Evolutionary conservation across 176 grass and related monocot genomes (phyloP).

Genomic region (Carex littledalei): DNA sequence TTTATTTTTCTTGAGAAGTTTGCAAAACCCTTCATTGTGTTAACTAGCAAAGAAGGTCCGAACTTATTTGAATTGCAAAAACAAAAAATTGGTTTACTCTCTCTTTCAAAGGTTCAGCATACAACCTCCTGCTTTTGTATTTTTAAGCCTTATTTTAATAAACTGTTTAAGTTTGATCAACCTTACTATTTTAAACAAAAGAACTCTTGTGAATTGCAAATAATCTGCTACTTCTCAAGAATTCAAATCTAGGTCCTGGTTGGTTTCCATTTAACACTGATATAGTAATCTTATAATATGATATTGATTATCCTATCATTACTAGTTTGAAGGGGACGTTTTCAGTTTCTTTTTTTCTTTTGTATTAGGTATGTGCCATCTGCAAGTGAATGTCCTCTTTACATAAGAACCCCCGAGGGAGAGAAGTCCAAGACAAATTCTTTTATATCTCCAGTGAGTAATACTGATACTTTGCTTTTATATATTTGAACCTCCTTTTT

Average conservation of each 20-base stretch:
- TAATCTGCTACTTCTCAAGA: background rate
- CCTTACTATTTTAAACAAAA: background rate
- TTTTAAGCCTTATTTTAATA: background rate
- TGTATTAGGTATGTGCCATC: slow-evolving; percentile 75
- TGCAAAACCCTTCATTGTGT: background rate
- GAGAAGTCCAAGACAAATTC: slow-evolving; percentile 74
- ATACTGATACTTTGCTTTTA: background rate
- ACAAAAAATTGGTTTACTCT: too few species aligned
- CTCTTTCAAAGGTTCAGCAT: too few species aligned
- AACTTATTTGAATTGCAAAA: too few species aligned
- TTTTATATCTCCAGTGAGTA: slow-evolving; percentile 98
- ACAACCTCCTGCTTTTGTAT: background rate
- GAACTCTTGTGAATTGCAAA: background rate
- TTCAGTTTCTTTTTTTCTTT: slow-evolving; percentile 14
- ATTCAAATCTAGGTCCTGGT: background rate
- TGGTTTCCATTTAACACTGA: background rate
- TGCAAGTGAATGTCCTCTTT: slow-evolving; percentile 87
- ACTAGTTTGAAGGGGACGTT: slow-evolving; percentile 11
- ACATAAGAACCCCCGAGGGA: slow-evolving; percentile 68
- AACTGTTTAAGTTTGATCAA: background rate
- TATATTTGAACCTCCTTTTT: slow-evolving; percentile 11
- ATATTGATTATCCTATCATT: slow-evolving; percentile 1
- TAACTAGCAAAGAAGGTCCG: too few species aligned
- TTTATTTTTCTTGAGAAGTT: background rate
- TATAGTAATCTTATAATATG: background rate